These are phyloP conservation scores for Puya raimondii DNA, from an alignment of 176 grass and related monocot species.

Conservation along the genomic window DNA sequence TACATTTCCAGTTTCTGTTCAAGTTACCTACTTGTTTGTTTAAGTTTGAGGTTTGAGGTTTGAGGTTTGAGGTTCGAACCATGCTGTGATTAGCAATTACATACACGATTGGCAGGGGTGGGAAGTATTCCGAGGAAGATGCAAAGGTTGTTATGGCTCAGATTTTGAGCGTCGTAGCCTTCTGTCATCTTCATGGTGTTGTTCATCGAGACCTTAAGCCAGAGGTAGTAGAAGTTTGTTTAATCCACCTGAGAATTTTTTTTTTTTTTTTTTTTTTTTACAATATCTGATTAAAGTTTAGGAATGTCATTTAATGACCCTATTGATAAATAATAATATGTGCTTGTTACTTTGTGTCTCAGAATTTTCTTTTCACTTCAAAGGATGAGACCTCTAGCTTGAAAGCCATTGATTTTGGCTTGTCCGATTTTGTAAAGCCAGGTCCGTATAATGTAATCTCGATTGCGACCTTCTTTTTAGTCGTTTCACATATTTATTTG, in stretches of 20 bases:
- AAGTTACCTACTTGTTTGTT: background rate
- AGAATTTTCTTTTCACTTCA: constrained; percentile 55
- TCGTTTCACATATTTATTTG: constrained; percentile 9
- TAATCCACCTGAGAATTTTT: background rate
- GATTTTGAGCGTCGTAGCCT: constrained; percentile 42
- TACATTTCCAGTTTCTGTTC: background rate
- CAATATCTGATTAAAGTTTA: background rate
- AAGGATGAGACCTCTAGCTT: constrained; percentile 42
- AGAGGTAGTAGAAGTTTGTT: constrained; percentile 24
- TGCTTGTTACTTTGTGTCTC: constrained; percentile 17
- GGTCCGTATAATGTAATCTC: constrained; percentile 15
- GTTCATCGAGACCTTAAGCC: constrained; percentile 58
- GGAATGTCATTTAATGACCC: background rate
- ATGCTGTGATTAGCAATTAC: background rate
- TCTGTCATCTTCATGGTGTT: constrained; percentile 54
- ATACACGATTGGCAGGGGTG: constrained; percentile 26
- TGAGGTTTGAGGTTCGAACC: no score
- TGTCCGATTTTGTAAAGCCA: constrained; percentile 54
- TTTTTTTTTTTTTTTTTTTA: no score
- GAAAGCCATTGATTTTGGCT: constrained; percentile 49
- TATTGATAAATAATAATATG: background rate
- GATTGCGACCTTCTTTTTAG: background rate
- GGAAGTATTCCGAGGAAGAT: constrained; percentile 54
- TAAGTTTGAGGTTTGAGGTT: background rate
- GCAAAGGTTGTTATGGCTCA: constrained; percentile 43